Percentiles rank a stretch among this genome's conserved stretches.
Evolutionary conservation across 2,329 filamentous ascomycete genomes (phyloP).

Genomic region (Ceratocystis papillata): DNA sequence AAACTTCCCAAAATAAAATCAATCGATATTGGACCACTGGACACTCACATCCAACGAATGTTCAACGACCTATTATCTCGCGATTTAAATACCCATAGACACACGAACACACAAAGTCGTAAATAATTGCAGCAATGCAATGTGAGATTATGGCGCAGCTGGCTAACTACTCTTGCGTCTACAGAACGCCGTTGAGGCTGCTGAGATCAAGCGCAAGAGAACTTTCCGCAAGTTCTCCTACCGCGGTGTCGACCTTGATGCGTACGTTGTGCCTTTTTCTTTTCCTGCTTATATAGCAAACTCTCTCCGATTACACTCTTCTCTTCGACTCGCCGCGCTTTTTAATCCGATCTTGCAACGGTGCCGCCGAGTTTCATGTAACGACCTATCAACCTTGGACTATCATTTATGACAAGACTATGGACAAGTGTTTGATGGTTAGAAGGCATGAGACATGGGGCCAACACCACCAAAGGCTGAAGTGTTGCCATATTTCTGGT

Average conservation of each 20-base stretch:
- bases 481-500: background rate
- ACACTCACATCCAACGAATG: conserved; percentile 27
- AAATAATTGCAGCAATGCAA: background rate
- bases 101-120: background rate
- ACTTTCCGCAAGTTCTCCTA: conserved; percentile 99
- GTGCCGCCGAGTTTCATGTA: too few relatives aligned
- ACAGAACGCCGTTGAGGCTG: conserved; percentile 94
- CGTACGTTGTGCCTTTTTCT: conserved; percentile 53
- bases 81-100: conserved; percentile 11
- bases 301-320: conserved; percentile 53
- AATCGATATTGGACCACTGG: conserved; percentile 25
- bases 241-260: conserved; percentile 98
- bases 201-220: conserved; percentile 99
- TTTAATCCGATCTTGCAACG: conserved; percentile 9
- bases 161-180: conserved; percentile 24
- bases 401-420: background rate
- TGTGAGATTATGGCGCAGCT: conserved; percentile 7
- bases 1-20: background rate
- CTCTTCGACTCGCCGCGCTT: background rate
- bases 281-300: background rate
- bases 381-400: background rate
- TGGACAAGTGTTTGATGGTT: background rate
- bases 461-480: background rate
- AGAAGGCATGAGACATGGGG: too few relatives aligned
- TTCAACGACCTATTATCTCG: conserved; percentile 17